Base-by-base conservation (phyloP, 441 rosid species). In the Theobroma grandiflorum region DNA sequence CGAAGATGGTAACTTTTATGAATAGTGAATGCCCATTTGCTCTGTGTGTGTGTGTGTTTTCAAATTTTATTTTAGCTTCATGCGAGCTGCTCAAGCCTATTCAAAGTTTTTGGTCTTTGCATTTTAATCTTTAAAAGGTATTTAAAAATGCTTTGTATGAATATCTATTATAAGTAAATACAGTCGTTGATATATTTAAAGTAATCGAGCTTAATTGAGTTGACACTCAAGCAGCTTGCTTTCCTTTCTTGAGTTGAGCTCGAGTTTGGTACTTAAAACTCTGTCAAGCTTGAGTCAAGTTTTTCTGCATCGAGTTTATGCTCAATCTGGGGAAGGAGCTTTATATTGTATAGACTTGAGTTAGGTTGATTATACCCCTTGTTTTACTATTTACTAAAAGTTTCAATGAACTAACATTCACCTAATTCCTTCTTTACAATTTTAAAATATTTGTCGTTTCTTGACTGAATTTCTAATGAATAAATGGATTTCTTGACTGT, bases 1-100 rank as follows among this genome's bases (percentile, higher is more conserved):
- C 4, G 89, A 88, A 55, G 89, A 85, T 65, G 98, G 93, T 90
- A 86, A 64, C 31, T 77, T 75, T 43, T 40, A 15, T 49, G 12
- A 11, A 43, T 45, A 45, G 3, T 37, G 37, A 40, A 4, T n/a
- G 57, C 74, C 73, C 78, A 9, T 83, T 81, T 66, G 2, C 8
- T 55, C 42, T 59, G 42, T 64, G 38, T n/a, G 6, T n/a, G 31
- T n/a, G n/a, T 9, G 33, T 0, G 2, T n/a, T 2, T 55, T 0
- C 40, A 2, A 6, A n/a, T 14, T 75, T 43, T 10, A 22, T 73
- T 72, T 38, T 26, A 26, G 31, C 0, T 26, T 45, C 16, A 8
- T 40, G 15, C 3, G 10, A 58, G 35, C 57, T 20, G 8, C 16
- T 47, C 10, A 26, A 11, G 15, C 20, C 7, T 63, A 31, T 62